Evolutionary conservation across 2,329 filamentous ascomycete genomes (phyloP).

Genomic region (Lecanicillium sp.): DNA sequence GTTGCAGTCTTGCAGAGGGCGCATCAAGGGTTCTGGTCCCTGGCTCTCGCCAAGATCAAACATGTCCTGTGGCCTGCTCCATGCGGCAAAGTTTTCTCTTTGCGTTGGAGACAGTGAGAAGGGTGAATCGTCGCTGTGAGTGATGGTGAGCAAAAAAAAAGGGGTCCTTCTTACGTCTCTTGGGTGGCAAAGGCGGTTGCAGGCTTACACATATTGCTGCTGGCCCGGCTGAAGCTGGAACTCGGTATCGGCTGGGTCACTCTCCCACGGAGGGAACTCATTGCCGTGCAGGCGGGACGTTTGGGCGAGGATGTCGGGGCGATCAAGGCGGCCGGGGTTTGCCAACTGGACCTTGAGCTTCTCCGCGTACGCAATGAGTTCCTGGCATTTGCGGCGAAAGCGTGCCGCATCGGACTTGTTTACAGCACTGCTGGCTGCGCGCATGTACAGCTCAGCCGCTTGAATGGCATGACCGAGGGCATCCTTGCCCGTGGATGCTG

Average conservation of each 20-base stretch:
- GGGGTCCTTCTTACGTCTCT: too few relatives aligned
- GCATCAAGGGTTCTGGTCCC: slow-evolving; percentile 43
- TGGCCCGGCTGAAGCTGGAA: slow-evolving; percentile 50
- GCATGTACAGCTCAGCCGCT: slow-evolving; percentile 76
- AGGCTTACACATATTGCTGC: slow-evolving; percentile 54
- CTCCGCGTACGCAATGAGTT: slow-evolving; percentile 66
- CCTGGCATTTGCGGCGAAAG: slow-evolving; percentile 61
- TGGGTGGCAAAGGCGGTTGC: too few relatives aligned
- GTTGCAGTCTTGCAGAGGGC: slow-evolving; percentile 55
- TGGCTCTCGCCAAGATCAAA: slow-evolving; percentile 30
- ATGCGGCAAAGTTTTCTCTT: slow-evolving; percentile 67
- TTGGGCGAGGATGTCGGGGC: slow-evolving; percentile 53
- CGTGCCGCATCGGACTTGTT: slow-evolving; percentile 54
- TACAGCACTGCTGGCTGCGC: slow-evolving; percentile 57
- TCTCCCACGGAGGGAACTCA: slow-evolving; percentile 80
- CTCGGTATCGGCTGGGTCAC: slow-evolving; percentile 48
- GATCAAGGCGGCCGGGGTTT: not conserved
- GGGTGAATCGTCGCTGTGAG: slow-evolving; percentile 56
- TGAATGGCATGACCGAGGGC: slow-evolving; percentile 69
- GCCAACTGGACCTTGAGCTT: slow-evolving; percentile 51
- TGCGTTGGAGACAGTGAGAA: slow-evolving; percentile 72
- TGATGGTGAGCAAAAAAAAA: slow-evolving; percentile 15
- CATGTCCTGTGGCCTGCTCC: slow-evolving; percentile 70
- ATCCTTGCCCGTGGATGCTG: slow-evolving; percentile 33
- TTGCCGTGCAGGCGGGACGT: slow-evolving; percentile 76